Base-by-base conservation (phyloP, 345 rosid species). In the Rubroshorea leprosula region DNA sequence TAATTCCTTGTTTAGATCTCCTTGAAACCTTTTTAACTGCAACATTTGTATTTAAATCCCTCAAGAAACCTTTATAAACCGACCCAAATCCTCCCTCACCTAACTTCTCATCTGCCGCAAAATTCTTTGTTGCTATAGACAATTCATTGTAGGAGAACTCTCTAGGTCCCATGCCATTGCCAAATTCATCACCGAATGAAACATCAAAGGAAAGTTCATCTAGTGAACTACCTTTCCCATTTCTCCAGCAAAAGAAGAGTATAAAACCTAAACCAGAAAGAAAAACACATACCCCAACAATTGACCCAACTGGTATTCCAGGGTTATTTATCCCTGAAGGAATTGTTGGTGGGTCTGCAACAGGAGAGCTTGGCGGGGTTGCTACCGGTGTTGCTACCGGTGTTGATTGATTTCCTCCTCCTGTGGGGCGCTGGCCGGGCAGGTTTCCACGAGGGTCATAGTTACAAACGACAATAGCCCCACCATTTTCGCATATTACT, bases 391-490 rank as follows among this genome's bases (percentile, higher is more conserved):
- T n/a, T n/a, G n/a, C n/a, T n/a, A n/a, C n/a, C n/a, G n/a, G n/a
- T n/a, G n/a, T n/a, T n/a, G n/a, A n/a, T n/a, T n/a, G n/a, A n/a
- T n/a, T n/a, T n/a, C n/a, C n/a, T n/a, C n/a, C n/a, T n/a, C n/a
- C n/a, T n/a, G n/a, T n/a, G n/a, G n/a, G n/a, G n/a, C n/a, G n/a
- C n/a, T n/a, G n/a, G n/a, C n/a, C n/a, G n/a, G n/a, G n/a, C n/a
- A n/a, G n/a, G n/a, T n/a, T n/a, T n/a, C n/a, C n/a, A n/a, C n/a
- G 47, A 7, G 76, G 79, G 38, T 58, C 62, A 45, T 75, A 75
- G 68, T 57, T 71, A 43, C 79, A 75, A 23, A 23, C 21, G 5
- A 75, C n/a, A 22, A 74, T 17, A 5, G 64, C 52, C 27, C 73
- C 69, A 0, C 68, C 58, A 0, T 38, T 62, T 0, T 3, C 22